Evolutionary conservation across 306 rosid genomes (phyloP).

Genomic region (Quercus gilva): DNA sequence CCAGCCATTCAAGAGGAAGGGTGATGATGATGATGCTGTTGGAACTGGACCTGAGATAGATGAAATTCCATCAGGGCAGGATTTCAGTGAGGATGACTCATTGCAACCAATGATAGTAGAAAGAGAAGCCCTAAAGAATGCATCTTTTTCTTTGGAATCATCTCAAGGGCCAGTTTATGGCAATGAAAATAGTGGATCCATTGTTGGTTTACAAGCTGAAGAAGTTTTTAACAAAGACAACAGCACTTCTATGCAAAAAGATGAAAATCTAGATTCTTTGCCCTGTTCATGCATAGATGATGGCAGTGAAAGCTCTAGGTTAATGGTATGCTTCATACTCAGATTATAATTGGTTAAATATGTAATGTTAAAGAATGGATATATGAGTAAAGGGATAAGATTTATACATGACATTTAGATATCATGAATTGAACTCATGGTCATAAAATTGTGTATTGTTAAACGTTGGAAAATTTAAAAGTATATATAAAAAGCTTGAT

Average conservation of each 20-base stretch:
- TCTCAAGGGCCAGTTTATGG: constrained; percentile 27
- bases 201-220: constrained; percentile 15
- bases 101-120: constrained; percentile 23
- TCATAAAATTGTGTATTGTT: not conserved
- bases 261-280: constrained; percentile 22
- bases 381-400: too few species aligned
- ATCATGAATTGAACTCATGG: too few species aligned
- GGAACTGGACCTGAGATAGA: constrained; percentile 41
- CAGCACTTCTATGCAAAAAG: constrained; percentile 3
- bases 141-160: constrained; percentile 26
- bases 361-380: not conserved
- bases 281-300: constrained; percentile 15
- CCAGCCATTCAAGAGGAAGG: constrained; percentile 23
- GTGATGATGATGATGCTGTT: not conserved
- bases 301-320: constrained; percentile 19
- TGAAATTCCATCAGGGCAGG: constrained; percentile 20
- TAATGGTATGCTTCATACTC: constrained; percentile 42
- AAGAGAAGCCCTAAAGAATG: constrained; percentile 19
- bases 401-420: too few species aligned
- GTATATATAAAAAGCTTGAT: not conserved
- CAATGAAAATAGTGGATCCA: constrained; percentile 19
- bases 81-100: constrained; percentile 26
- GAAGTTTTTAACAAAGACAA: constrained; percentile 8
- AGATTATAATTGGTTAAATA: constrained; percentile 1
- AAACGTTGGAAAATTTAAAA: constrained; percentile 10